These are phyloP conservation scores for Tanozyma kutaoensis DNA, from an alignment of 805 yeast species.

Conservation along the genomic window DNA sequence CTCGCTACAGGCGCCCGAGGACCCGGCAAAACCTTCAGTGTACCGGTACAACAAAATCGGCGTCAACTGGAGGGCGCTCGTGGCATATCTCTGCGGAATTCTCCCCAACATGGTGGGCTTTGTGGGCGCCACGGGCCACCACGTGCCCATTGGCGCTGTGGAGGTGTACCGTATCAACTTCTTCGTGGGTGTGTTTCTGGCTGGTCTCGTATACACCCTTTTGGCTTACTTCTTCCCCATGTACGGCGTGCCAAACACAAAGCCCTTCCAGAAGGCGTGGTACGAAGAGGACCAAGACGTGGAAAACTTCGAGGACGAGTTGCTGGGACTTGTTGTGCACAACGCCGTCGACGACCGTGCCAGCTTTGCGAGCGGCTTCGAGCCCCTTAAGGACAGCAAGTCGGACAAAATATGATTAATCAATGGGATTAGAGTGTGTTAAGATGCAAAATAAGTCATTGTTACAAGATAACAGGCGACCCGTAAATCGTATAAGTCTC, in stretches of 20 bases:
- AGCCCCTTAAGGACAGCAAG: no score
- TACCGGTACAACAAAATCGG: conserved; percentile 58
- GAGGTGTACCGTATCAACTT: conserved; percentile 62
- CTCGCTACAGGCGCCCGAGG: conserved; percentile 24
- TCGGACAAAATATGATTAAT: no score
- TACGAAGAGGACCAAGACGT: conserved; percentile 49
- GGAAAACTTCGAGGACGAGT: conserved; percentile 41
- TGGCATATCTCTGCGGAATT: conserved; percentile 70
- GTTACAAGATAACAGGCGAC: no score
- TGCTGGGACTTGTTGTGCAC: no score
- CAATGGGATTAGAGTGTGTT: no score
- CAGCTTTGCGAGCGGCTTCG: no score
- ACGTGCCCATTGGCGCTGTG: conserved; percentile 68
- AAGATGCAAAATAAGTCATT: no score
- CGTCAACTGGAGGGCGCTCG: conserved; percentile 72
- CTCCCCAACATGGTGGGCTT: conserved; percentile 80
- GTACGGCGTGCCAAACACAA: conserved; percentile 17
- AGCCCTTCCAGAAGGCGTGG: conserved; percentile 43
- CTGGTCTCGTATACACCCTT: conserved; percentile 41
- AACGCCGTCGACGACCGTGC: no score
- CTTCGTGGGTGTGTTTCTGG: conserved; percentile 58
- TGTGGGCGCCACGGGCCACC: conserved; percentile 57
- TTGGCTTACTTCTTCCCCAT: conserved; percentile 43
- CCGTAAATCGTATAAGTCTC: no score
- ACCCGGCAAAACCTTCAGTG: conserved; percentile 13